phyloP scores from a whole-genome alignment of 352 stramenopile genomes.

The Phytophthora pisi region DNA sequence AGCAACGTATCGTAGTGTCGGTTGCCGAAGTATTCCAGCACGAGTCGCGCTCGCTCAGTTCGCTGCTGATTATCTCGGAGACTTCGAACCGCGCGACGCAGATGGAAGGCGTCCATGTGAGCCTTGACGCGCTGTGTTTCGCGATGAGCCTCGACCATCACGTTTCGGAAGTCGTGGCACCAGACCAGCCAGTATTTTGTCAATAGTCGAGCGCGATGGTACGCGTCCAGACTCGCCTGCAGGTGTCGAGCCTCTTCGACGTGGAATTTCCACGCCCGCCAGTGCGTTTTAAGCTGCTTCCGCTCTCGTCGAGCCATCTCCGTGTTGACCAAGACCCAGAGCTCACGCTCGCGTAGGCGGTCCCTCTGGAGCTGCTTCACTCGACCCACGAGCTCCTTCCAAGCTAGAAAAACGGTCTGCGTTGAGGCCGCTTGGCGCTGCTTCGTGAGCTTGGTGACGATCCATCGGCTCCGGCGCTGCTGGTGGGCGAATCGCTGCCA shows the following conservation, averaged over 20 bases:
- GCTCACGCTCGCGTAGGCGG: conserved; percentile 55
- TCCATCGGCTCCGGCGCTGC: conserved; percentile 13
- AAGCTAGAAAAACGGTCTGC: conserved; percentile 33
- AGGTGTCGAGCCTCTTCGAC: conserved; percentile 50
- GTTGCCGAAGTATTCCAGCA: conserved; percentile 51
- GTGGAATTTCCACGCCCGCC: conserved; percentile 47
- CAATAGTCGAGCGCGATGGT: conserved; percentile 54
- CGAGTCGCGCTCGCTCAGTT: conserved; percentile 36
- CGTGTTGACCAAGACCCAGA: conserved; percentile 62
- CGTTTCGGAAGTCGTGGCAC: conserved; percentile 49
- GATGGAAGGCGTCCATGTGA: conserved; percentile 17
- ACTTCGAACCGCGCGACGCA: conserved; percentile 19
- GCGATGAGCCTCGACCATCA: conserved; percentile 3
- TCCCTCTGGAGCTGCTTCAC: conserved; percentile 56
- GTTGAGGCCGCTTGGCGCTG: conserved; percentile 8
- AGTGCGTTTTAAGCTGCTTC: conserved; percentile 47
- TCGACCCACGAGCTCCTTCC: conserved; percentile 45
- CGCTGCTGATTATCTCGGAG: conserved; percentile 16
- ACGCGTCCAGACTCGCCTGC: conserved; percentile 48
- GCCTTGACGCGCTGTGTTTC: neutral
- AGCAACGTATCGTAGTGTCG: conserved; percentile 32
- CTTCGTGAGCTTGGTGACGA: conserved; percentile 28
- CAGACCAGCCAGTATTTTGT: conserved; percentile 72
- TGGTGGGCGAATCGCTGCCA: conserved; percentile 42
- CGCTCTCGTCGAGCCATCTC: conserved; percentile 55